These are phyloP conservation scores for Lathyrus oleraceus DNA, from an alignment of 306 rosid species.

Conservation along the genomic window DNA sequence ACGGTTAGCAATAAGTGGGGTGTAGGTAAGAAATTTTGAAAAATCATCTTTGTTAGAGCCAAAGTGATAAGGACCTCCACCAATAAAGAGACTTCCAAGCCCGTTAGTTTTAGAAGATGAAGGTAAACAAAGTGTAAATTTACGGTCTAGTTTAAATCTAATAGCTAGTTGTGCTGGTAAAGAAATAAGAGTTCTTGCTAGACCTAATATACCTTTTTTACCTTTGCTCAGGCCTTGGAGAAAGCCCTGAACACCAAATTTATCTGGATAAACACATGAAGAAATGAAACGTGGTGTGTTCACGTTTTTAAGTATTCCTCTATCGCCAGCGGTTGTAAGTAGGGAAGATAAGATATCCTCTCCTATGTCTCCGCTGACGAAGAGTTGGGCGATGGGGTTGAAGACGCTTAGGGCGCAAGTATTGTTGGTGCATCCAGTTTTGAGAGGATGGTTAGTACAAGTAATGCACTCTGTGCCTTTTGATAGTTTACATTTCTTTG, in stretches of 20 bases:
- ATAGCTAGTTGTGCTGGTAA: slow-evolving; percentile 32
- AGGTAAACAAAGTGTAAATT: slow-evolving; percentile 48
- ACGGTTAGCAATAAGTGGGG: slow-evolving; percentile 31
- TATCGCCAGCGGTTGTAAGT: not conserved
- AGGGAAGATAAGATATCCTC: slow-evolving; percentile 21
- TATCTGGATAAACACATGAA: slow-evolving; percentile 28
- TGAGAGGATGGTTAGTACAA: slow-evolving; percentile 35
- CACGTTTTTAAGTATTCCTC: not conserved
- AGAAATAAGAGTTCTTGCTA: slow-evolving; percentile 32
- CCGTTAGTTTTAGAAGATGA: not conserved
- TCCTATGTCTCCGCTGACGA: slow-evolving; percentile 28
- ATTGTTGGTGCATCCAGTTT: slow-evolving; percentile 35
- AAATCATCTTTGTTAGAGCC: not conserved
- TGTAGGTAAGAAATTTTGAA: slow-evolving; percentile 23
- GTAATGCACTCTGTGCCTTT: slow-evolving; percentile 24
- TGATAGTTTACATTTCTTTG: slow-evolving; percentile 27
- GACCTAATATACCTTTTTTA: slow-evolving; percentile 37
- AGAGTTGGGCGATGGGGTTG: slow-evolving; percentile 22
- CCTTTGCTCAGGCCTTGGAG: slow-evolving; percentile 30
- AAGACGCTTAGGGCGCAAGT: slow-evolving; percentile 19
- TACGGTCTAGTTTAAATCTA: not conserved
- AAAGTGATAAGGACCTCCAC: slow-evolving; percentile 34
- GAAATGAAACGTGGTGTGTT: slow-evolving; percentile 16
- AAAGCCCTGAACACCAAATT: slow-evolving; percentile 28
- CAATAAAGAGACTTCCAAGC: slow-evolving; percentile 32